Conservation (phyloP, 1,139 yeast genomes). For the Saccharomycopsis crataegensis region DNA sequence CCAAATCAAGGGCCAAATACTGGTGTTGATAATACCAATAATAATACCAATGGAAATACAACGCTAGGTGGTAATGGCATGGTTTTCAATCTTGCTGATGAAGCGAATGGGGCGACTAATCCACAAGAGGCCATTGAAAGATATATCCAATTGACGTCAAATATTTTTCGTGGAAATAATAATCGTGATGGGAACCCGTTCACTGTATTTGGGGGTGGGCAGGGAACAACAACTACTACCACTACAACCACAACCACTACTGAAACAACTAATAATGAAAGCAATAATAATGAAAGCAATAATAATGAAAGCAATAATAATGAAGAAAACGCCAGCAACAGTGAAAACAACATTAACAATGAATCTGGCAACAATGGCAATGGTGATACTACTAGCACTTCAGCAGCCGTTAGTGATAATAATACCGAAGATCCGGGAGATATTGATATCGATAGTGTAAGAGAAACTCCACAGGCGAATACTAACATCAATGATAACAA, state of each 20-base stretch:
- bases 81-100: not conserved
- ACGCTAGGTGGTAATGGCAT: not conserved
- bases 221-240: not conserved
- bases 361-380: not conserved
- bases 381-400: not conserved
- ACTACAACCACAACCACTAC: not conserved
- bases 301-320: not conserved
- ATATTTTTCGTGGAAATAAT: not conserved
- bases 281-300: not conserved
- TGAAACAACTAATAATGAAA: not conserved
- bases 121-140: not conserved
- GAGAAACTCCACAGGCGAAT: not conserved
- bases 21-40: not conserved
- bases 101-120: not conserved
- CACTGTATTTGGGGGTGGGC: not conserved
- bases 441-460: not conserved
- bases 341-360: not conserved
- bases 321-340: not conserved
- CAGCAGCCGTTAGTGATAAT: not conserved
- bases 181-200: not conserved
- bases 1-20: not conserved
- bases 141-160: not conserved
- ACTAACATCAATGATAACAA: slow-evolving; percentile 1
- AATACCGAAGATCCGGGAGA: not conserved
- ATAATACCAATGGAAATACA: not conserved